Evolutionary conservation across 2,329 filamentous ascomycete species (phyloP).

Genomic region (Clonostachys solani): DNA sequence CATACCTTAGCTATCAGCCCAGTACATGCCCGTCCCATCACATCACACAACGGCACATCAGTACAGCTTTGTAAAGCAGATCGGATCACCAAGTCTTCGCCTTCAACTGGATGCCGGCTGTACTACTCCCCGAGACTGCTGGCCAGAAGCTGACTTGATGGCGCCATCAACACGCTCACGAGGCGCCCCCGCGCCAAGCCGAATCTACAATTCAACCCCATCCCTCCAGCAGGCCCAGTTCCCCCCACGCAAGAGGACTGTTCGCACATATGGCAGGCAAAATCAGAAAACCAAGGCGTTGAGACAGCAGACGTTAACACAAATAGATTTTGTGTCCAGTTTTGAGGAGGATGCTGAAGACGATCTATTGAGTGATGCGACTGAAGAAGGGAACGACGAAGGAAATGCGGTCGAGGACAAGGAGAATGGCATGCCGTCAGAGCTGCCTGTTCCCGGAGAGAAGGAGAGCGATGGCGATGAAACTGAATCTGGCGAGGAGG

Average conservation of each 20-base stretch:
- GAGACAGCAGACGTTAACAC: constrained; percentile 33
- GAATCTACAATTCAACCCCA: constrained; percentile 31
- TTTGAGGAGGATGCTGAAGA: constrained; percentile 22
- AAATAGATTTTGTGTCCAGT: constrained; percentile 32
- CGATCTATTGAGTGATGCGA: constrained; percentile 17
- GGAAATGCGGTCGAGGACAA: constrained; percentile 10
- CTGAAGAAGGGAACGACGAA: constrained; percentile 10
- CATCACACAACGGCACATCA: no score
- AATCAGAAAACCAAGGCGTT: constrained; percentile 3
- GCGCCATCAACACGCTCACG: constrained; percentile 30
- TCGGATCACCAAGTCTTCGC: no score
- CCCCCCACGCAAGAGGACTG: constrained; percentile 21
- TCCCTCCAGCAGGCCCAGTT: constrained; percentile 32
- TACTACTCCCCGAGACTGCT: no score
- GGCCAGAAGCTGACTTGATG: constrained; percentile 14
- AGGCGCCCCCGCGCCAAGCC: constrained; percentile 25
- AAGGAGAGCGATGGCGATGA: not conserved
- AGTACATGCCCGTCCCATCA: no score
- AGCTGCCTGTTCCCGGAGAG: not conserved
- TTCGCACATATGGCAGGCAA: constrained; percentile 27
- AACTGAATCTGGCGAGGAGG: not conserved
- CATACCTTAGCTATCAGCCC: not conserved
- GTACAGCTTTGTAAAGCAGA: no score
- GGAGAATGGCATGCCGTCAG: constrained; percentile 4
- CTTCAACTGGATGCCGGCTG: no score